Conservation (phyloP, 2,329 filamentous ascomycete species). For the Calonectria montana region DNA sequence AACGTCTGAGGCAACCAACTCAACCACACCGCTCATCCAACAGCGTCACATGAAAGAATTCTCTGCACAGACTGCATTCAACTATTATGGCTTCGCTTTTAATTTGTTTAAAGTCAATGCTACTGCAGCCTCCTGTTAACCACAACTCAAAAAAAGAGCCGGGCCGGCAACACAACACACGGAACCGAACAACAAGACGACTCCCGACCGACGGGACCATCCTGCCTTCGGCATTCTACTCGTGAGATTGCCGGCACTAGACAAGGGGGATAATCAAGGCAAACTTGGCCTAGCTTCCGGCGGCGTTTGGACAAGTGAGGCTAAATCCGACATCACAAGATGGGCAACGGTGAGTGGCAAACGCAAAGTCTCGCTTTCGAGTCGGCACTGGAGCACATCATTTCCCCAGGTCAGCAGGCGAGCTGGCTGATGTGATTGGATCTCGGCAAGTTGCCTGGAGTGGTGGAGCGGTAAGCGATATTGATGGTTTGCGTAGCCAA, state of each 20-base stretch:
- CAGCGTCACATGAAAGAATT: neutral
- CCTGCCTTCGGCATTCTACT: neutral
- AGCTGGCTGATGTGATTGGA: neutral
- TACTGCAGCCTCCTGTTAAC: neutral
- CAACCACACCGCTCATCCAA: neutral
- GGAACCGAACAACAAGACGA: neutral
- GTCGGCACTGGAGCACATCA: neutral
- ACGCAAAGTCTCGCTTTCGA: neutral
- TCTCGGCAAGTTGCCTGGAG: neutral
- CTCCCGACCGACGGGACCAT: neutral
- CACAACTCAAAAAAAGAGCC: conserved; percentile 2
- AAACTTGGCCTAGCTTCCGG: neutral
- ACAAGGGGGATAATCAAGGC: neutral
- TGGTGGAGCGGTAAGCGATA: conserved; percentile 1
- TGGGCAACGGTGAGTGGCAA: neutral
- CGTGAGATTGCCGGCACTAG: neutral
- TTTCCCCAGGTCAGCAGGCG: neutral
- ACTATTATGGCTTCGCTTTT: neutral
- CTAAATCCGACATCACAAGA: neutral
- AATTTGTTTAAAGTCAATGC: neutral
- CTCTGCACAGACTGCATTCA: neutral
- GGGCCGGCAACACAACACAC: neutral
- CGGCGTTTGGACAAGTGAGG: neutral
- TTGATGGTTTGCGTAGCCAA: neutral
- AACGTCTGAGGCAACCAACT: neutral